These are phyloP conservation scores for Penicillium manginii DNA, from an alignment of 495 filamentous ascomycete genomes.

Conservation along the genomic window DNA sequence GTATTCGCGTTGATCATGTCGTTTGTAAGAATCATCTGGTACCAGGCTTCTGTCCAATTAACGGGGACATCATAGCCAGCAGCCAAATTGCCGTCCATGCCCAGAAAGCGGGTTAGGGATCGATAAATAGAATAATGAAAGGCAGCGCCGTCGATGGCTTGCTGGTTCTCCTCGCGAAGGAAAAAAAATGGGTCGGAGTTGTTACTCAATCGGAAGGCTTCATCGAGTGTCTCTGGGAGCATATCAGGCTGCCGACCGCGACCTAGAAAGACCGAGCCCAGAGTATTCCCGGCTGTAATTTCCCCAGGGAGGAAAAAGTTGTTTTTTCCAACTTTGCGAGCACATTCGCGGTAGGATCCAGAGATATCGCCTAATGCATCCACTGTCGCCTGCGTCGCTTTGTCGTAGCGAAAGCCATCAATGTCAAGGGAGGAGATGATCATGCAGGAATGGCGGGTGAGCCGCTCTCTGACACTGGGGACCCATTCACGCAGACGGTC, in stretches of 20 bases:
- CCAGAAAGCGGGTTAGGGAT: slow-evolving; percentile 66
- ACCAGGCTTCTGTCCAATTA: slow-evolving; percentile 67
- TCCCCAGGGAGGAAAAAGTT: slow-evolving; percentile 71
- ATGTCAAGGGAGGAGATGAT: slow-evolving; percentile 66
- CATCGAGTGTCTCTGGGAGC: slow-evolving; percentile 47
- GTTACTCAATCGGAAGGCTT: slow-evolving; percentile 52
- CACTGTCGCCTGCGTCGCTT: slow-evolving; percentile 66
- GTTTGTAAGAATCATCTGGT: slow-evolving; percentile 63
- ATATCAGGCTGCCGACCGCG: slow-evolving; percentile 63
- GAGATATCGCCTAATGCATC: slow-evolving; percentile 65
- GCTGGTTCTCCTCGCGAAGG: slow-evolving; percentile 58
- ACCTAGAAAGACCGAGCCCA: slow-evolving; percentile 69
- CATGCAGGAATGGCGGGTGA: slow-evolving; percentile 70
- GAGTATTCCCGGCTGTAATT: slow-evolving; percentile 64
- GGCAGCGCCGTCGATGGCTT: slow-evolving; percentile 66
- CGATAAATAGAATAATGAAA: slow-evolving; percentile 78
- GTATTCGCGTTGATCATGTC: slow-evolving; percentile 69
- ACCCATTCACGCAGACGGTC: slow-evolving; percentile 76
- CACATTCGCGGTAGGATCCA: slow-evolving; percentile 57
- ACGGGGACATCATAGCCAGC: slow-evolving; percentile 63
- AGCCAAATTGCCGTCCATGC: slow-evolving; percentile 64
- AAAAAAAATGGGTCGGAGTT: slow-evolving; percentile 51
- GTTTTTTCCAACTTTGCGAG: slow-evolving; percentile 56
- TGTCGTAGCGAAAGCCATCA: slow-evolving; percentile 72
- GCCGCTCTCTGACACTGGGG: slow-evolving; percentile 59